A percentile compares a stretch with the other conserved stretches of the same genome.
Conservation (phyloP, 768 basidiomycete species). For the Ephemerocybe angulata region DNA sequence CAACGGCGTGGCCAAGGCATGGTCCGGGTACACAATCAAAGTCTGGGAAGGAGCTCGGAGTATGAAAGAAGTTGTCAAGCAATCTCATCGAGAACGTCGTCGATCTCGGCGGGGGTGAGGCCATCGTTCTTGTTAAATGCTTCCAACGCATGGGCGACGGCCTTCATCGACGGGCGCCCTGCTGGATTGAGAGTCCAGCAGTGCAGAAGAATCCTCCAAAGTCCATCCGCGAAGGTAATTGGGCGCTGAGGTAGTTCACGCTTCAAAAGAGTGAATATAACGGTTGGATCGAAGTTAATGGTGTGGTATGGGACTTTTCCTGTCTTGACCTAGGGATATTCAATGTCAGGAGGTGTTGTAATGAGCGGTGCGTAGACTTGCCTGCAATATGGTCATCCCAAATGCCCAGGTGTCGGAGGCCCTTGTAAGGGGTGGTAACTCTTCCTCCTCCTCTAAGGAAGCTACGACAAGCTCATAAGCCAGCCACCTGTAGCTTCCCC, state of each 20-base stretch:
- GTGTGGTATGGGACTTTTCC: slow-evolving; percentile 12
- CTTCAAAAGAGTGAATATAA: background rate
- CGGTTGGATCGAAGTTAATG: background rate
- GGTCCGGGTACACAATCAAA: too few relatives aligned
- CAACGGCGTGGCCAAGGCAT: too few relatives aligned
- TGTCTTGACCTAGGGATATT: slow-evolving; percentile 10
- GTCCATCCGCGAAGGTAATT: background rate
- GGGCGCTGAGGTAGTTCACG: background rate
- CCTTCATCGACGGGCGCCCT: background rate
- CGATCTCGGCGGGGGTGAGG: background rate
- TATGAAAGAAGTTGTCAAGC: background rate
- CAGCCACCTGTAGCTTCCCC: slow-evolving; percentile 39
- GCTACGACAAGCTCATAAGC: slow-evolving; percentile 28
- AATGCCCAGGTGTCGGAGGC: slow-evolving; percentile 35
- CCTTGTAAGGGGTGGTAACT: slow-evolving; percentile 17
- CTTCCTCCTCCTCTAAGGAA: slow-evolving; percentile 4
- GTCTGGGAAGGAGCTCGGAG: too few relatives aligned
- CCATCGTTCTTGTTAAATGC: background rate
- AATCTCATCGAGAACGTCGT: background rate
- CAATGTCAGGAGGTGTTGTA: background rate
- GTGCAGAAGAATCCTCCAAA: background rate
- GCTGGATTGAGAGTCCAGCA: background rate
- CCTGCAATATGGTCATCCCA: slow-evolving; percentile 34
- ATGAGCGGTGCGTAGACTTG: slow-evolving; percentile 6
- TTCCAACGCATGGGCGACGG: background rate